Evolutionary conservation across 192 early-diverging fungal genomes (phyloP).

Genomic region (Funneliformis mosseae): DNA sequence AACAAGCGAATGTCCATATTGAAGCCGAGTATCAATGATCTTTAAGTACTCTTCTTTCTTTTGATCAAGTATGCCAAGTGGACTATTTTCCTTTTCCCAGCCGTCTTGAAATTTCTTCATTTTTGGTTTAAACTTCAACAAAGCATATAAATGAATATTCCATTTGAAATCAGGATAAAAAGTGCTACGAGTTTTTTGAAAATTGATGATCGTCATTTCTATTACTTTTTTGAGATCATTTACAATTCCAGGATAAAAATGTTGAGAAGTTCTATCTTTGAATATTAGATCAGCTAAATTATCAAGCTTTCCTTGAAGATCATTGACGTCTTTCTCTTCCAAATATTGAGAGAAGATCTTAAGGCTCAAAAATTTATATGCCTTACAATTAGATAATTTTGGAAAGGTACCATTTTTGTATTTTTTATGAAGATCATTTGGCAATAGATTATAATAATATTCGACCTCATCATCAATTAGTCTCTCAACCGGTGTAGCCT

Average conservation of each 20-base stretch:
- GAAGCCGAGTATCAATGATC: slow-evolving; percentile 14
- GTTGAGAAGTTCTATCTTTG: not conserved
- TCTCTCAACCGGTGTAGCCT: not conserved
- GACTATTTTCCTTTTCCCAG: slow-evolving; percentile 24
- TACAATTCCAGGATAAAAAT: slow-evolving; percentile 13
- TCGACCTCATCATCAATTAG: slow-evolving; percentile 24
- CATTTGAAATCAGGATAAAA: slow-evolving; percentile 1
- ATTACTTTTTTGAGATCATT: slow-evolving; percentile 7
- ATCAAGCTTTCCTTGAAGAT: not conserved
- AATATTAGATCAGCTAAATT: not conserved
- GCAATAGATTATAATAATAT: not conserved
- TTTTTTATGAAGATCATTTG: not conserved
- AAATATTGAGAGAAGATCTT: too few relatives aligned
- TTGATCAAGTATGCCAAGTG: slow-evolving; percentile 22
- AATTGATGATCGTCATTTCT: not conserved
- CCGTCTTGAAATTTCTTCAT: not conserved
- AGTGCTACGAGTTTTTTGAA: not conserved
- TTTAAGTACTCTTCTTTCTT: slow-evolving; percentile 22
- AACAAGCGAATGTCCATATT: slow-evolving; percentile 15
- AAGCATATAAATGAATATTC: not conserved
- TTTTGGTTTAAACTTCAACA: slow-evolving; percentile 18
- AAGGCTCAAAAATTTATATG: not conserved
- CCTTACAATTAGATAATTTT: not conserved
- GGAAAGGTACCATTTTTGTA: not conserved
- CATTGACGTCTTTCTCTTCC: not conserved